These are phyloP conservation scores for Chlorella sorokiniana DNA, from an alignment of 139 green algal species.

Conservation along the genomic window DNA sequence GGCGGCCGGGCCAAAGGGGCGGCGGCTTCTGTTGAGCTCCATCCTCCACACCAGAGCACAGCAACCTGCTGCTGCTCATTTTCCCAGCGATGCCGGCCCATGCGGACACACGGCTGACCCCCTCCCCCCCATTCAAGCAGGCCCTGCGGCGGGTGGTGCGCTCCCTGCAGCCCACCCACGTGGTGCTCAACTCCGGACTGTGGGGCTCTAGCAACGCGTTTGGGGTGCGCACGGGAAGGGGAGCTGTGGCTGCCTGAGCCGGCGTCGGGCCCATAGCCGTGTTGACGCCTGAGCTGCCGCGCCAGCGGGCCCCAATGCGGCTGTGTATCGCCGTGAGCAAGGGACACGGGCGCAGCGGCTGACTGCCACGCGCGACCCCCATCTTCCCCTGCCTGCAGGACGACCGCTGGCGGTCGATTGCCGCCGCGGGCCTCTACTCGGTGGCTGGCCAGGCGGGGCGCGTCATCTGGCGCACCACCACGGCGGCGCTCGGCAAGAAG, in stretches of 20 bases:
- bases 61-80: too few species aligned
- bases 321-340: too few species aligned
- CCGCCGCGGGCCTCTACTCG: not conserved
- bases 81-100: not conserved
- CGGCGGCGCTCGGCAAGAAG: not conserved
- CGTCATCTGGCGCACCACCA: slow-evolving; percentile 19
- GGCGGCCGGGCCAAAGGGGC: not conserved
- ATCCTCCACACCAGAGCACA: too few species aligned
- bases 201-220: slow-evolving; percentile 23
- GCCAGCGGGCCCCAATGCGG: too few species aligned
- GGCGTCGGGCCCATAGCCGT: not conserved
- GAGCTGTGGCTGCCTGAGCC: not conserved
- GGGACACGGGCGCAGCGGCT: too few species aligned
- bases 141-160: not conserved
- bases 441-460: slow-evolving; percentile 8
- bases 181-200: slow-evolving; percentile 20
- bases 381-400: too few species aligned
- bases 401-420: not conserved
- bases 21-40: not conserved
- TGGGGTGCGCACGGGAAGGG: not conserved
- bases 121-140: not conserved
- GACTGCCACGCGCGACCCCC: too few species aligned
- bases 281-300: not conserved
- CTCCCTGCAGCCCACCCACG: not conserved
- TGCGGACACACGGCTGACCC: not conserved